phyloP scores from a whole-genome alignment of 371 early-diverging fungal species.

The Gilbertella persicaria region DNA sequence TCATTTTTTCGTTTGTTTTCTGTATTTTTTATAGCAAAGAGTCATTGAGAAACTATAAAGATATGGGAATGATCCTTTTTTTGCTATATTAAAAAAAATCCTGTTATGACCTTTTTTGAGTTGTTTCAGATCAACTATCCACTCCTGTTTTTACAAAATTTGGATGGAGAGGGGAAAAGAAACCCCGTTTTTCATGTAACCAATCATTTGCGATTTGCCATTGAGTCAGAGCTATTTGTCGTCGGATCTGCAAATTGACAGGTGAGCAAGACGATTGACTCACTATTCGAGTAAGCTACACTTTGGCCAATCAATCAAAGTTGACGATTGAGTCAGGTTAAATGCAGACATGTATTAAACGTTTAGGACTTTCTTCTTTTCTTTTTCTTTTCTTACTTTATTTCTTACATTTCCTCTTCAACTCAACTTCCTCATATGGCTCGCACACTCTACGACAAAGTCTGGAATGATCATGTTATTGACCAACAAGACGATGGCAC shows the following conservation, averaged over 20 bases:
- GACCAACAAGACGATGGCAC: slow-evolving; percentile 61
- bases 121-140: no score
- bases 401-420: not conserved
- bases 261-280: slow-evolving; percentile 17
- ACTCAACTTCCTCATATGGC: slow-evolving; percentile 27
- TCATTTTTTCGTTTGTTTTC: no score
- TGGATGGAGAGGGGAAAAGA: not conserved
- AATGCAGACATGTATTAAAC: slow-evolving; percentile 16
- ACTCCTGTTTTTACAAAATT: no score
- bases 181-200: slow-evolving; percentile 1
- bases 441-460: slow-evolving; percentile 56
- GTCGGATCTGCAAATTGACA: slow-evolving; percentile 23
- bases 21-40: no score
- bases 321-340: slow-evolving; percentile 21
- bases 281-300: slow-evolving; percentile 5
- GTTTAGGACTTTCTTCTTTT: slow-evolving; percentile 14
- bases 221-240: slow-evolving; percentile 14
- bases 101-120: not conserved
- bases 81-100: no score
- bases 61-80: no score
- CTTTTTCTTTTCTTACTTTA: not conserved
- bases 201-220: slow-evolving; percentile 1
- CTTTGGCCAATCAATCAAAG: slow-evolving; percentile 10
- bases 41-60: no score
- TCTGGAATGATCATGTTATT: slow-evolving; percentile 50